These are phyloP conservation scores for Chrysopogon serrulatus DNA, from an alignment of 176 grass and related monocot genomes.

Conservation along the genomic window DNA sequence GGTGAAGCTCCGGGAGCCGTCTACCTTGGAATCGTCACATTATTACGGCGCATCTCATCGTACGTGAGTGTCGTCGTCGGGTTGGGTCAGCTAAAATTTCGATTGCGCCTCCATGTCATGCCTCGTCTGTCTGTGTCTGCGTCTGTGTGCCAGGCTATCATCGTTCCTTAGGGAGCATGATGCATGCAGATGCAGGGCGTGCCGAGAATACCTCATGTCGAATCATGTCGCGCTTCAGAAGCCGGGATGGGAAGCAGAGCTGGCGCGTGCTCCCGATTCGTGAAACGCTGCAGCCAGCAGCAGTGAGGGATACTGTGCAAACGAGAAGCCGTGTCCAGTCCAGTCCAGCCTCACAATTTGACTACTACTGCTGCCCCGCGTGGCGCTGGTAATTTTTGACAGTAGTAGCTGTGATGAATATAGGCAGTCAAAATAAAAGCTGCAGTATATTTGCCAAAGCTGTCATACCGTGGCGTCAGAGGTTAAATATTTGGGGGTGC, in stretches of 20 bases:
- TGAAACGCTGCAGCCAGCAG: background rate
- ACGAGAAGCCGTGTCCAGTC: no score
- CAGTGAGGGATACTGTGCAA: no score
- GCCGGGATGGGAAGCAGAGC: background rate
- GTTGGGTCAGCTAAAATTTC: background rate
- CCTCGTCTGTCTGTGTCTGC: no score
- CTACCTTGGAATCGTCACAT: background rate
- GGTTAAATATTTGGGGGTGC: background rate
- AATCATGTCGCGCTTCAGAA: slow-evolving; percentile 2
- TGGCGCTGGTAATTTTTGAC: no score
- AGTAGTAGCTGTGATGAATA: no score
- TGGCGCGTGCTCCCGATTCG: background rate
- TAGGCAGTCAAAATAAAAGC: background rate
- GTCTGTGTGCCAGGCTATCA: background rate
- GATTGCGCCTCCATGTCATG: no score
- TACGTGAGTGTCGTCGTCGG: no score
- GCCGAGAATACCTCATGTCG: background rate
- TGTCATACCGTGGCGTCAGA: background rate
- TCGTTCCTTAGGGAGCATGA: no score
- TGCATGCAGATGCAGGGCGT: slow-evolving; percentile 23
- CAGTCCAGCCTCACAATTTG: no score
- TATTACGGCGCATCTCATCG: no score
- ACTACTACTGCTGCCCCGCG: no score
- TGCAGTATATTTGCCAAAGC: background rate
- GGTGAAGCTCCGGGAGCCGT: no score